These are phyloP conservation scores for Backusella circina DNA, from an alignment of 192 early-diverging fungal genomes.

Conservation along the genomic window DNA sequence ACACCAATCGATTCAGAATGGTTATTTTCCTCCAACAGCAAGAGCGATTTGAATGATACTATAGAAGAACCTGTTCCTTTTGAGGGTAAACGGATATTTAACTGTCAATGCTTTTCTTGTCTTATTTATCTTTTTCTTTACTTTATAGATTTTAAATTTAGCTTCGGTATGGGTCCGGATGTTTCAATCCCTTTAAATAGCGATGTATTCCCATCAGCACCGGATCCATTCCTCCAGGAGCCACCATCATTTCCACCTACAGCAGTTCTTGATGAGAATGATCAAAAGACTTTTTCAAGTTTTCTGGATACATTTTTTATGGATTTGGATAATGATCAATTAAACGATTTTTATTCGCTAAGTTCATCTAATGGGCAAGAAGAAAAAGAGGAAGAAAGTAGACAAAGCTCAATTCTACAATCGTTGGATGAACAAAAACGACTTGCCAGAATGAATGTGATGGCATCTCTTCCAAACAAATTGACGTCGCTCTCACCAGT, in stretches of 20 bases:
- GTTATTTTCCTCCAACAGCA: neutral
- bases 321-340: conserved; percentile 29
- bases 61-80: conserved; percentile 26
- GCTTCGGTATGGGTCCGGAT: conserved; percentile 31
- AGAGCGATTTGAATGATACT: neutral
- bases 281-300: conserved; percentile 45
- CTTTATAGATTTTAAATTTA: conserved; percentile 33
- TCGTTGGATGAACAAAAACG: conserved; percentile 13
- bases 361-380: neutral
- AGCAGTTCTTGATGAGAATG: conserved; percentile 32
- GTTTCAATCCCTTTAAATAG: conserved; percentile 22
- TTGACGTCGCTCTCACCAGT: conserved; percentile 1
- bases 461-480: neutral
- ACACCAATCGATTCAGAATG: neutral
- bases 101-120: neutral
- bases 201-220: conserved; percentile 20
- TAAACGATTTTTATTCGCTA: neutral
- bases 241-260: conserved; percentile 5
- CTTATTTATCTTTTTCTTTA: neutral
- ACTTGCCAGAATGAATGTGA: neutral
- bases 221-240: conserved; percentile 5
- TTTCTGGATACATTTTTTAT: conserved; percentile 49
- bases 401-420: conserved; percentile 18
- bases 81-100: conserved; percentile 21
- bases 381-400: conserved; percentile 9